These are phyloP conservation scores for Pseudoperonospora humuli DNA, from an alignment of 352 stramenopile species.

Conservation along the genomic window DNA sequence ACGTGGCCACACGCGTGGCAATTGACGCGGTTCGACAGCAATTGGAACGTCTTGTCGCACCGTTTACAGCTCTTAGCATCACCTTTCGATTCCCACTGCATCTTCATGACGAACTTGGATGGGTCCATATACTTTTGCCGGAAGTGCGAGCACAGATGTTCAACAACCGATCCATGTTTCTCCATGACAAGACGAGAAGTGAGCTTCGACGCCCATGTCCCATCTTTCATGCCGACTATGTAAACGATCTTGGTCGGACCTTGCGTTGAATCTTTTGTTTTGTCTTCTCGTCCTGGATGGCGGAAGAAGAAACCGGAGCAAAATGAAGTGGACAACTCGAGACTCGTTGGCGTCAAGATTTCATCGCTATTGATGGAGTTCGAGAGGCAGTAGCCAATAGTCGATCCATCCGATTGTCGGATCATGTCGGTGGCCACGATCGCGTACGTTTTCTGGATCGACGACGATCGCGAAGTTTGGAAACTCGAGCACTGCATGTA, in stretches of 20 bases:
- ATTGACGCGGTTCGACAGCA: conserved; percentile 33
- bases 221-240: conserved; percentile 34
- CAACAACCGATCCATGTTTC: conserved; percentile 26
- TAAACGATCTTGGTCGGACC: conserved; percentile 44
- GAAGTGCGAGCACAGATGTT: conserved; percentile 33
- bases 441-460: conserved; percentile 30
- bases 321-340: conserved; percentile 25
- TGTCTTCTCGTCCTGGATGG: conserved; percentile 12
- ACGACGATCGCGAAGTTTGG: conserved; percentile 26
- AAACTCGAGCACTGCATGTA: conserved; percentile 27
- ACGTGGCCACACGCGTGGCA: conserved; percentile 30
- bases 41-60: conserved; percentile 28
- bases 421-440: conserved; percentile 27
- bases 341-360: conserved; percentile 10
- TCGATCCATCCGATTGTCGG: conserved; percentile 29
- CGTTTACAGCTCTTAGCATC: conserved; percentile 18
- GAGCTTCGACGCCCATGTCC: conserved; percentile 19
- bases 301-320: conserved; percentile 45
- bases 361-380: conserved; percentile 33
- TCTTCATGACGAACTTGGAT: conserved; percentile 33
- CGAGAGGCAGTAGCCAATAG: conserved; percentile 51
- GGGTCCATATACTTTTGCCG: conserved; percentile 34
- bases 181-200: conserved; percentile 31
- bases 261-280: conserved; percentile 3
- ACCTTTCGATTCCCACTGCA: conserved; percentile 27